Base-by-base conservation (phyloP, 495 filamentous ascomycete genomes). In the Clavariopsis aquatica region DNA sequence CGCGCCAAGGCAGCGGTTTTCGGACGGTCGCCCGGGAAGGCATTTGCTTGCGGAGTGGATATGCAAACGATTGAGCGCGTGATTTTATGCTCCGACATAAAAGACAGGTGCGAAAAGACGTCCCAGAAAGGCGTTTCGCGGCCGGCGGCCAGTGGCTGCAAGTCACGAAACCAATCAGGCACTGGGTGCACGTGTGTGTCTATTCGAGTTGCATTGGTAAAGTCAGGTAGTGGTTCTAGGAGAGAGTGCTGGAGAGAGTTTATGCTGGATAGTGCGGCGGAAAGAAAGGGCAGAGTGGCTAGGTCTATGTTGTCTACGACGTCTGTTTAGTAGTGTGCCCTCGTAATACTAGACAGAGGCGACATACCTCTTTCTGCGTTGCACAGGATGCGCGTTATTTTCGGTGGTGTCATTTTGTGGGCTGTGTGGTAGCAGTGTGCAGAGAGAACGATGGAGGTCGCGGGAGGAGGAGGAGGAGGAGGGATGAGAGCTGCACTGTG, bases 101-200 rank as follows among this genome's bases (percentile, higher is more conserved):
- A 72, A n/a, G 52, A 2, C 1, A 72, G 47, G 34, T 72, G 70
- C 7, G 51, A 54, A 13, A 29, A 10, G 13, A 59, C 29, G 24
- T 56, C 52, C 70, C 70, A 72, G 2, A 49, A 20, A 1, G 70
- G 70, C 20, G 70, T 72, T 47, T 49, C 51, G 12, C 61, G 53
- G 8, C 65, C 64, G 5, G 60, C 70, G 1, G 70, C 65, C 0
- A 55, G 20, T 1, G 70, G 67, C n/a, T 67, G 52, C 0, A 72
- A 59, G n/a, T 49, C 61, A 19, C 59, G 63, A 53, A 70, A 72
- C 70, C 70, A 72, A 2, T 34, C 31, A 9, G 61, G 71, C 7
- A 71, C 59, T 31, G 63, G 58, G 49, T 73, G 71, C 34, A 53
- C 52, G 59, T 73, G 71, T 2, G 66, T 65, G 28, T 73, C 71